phyloP scores from a whole-genome alignment of 2,329 filamentous ascomycete genomes.

The Aspergillus aculeatus region DNA sequence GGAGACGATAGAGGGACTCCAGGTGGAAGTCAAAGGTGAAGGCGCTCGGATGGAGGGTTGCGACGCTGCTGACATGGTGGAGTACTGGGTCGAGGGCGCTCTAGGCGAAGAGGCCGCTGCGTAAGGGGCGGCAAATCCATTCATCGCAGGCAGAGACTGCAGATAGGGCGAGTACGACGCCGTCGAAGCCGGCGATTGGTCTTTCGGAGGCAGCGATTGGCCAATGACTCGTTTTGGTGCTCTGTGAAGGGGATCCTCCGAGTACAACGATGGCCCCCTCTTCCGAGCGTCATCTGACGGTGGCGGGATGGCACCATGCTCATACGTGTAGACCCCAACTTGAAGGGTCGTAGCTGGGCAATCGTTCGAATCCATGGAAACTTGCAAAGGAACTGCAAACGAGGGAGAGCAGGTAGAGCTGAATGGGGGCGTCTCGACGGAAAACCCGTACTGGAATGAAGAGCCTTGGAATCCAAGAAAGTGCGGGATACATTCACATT shows the following conservation, averaged over 20 bases:
- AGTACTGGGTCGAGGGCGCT: slow-evolving; percentile 43
- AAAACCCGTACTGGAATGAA: slow-evolving; percentile 68
- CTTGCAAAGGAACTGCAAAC: slow-evolving; percentile 57
- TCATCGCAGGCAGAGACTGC: slow-evolving; percentile 48
- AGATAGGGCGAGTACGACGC: slow-evolving; percentile 51
- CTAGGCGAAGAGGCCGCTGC: slow-evolving; percentile 42
- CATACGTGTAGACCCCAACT: slow-evolving; percentile 63
- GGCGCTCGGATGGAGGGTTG: slow-evolving; percentile 49
- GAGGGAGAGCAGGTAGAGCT: slow-evolving; percentile 56
- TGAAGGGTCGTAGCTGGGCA: slow-evolving; percentile 52
- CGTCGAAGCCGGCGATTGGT: slow-evolving; percentile 54
- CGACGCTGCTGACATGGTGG: slow-evolving; percentile 38
- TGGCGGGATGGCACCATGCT: slow-evolving; percentile 45
- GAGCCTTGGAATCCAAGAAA: slow-evolving; percentile 59
- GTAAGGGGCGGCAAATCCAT: slow-evolving; percentile 41
- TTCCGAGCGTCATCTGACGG: slow-evolving; percentile 51
- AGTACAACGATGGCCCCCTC: slow-evolving; percentile 55
- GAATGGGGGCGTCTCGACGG: slow-evolving; percentile 68
- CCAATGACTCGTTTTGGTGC: slow-evolving; percentile 49
- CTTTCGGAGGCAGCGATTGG: slow-evolving; percentile 50
- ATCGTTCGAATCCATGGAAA: slow-evolving; percentile 59
- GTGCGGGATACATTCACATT: slow-evolving; percentile 65
- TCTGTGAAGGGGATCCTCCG: slow-evolving; percentile 48
- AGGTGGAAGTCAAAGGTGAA: slow-evolving; percentile 49
- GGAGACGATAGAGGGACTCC: slow-evolving; percentile 50